Base-by-base conservation (phyloP, 371 early-diverging fungal species). In the Thermomucor indicae-seudaticae region DNA sequence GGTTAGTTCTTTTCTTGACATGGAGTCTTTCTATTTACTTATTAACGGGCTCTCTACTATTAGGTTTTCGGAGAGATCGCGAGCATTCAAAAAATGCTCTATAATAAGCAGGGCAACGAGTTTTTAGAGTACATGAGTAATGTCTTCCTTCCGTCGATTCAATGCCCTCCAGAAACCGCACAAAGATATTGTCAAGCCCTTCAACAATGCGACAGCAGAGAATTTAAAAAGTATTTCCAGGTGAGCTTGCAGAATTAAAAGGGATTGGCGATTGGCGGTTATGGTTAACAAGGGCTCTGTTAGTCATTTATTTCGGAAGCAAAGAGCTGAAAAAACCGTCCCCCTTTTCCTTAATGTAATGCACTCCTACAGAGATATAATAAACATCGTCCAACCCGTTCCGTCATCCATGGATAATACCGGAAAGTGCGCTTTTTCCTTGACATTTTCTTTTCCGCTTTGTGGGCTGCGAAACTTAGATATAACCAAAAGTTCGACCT, bases 41-140 rank as follows among this genome's bases (percentile, higher is more conserved):
- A 17, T 40, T 3, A 16, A 14, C 29, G 22, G 23, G 5, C 22
- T 25, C 7, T 29, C 42, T 3, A 44, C 6, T 25, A 22, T 3
- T 60, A 78, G 79, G 70, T 92, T 0, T 77, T 96, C 59, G 79
- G 83, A 11, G 95, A 96, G 65, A 85, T 95, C 37, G 79, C 91
- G 0, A 60, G 75, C 12, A 66, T 92, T 46, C 89, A 92, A 59
- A 86, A 89, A 61, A 71, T 82, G 19, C 65, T 88, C 51, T 76
- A 78, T 30, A 31, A 56, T 29, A 83, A 83, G 57, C 84, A 84
- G 58, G 86, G 89, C 2, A 49, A 54, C 17, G 73, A 76, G 28
- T 89, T 84, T 56, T 44, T 85, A 50, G 83, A 83, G 43, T 90
- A 81, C 55, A 61, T 91, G 71, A 66, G 61, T 28, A 67, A 60